Base-by-base conservation (phyloP, 768 basidiomycete genomes). In the Termitomyces sp. region DNA sequence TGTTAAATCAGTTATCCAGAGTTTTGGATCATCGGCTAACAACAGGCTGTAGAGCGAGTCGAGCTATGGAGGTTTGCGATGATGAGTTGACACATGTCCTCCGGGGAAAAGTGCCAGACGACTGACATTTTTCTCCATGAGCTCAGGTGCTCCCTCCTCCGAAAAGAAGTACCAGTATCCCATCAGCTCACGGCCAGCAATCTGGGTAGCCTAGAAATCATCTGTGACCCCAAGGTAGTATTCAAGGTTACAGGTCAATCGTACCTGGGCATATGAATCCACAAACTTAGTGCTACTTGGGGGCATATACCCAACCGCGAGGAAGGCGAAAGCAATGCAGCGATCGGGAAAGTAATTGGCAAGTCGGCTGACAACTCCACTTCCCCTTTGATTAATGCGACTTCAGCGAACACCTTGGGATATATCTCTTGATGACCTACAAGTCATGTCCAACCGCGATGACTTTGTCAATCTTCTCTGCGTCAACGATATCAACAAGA, bases 401-500 rank as follows among this genome's bases (percentile, higher is more conserved):
- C n/a, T n/a, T n/a, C n/a, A n/a, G n/a, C n/a, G n/a, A n/a, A n/a
- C n/a, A n/a, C n/a, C n/a, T n/a, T n/a, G n/a, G n/a, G n/a, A n/a
- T n/a, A n/a, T n/a, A n/a, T n/a, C n/a, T n/a, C n/a, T n/a, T n/a
- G n/a, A n/a, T n/a, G n/a, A 54, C 57, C 37, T 59, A 76, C 78
- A 76, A 79, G 58, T 81, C 80, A 57, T 82, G 80, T 4, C 76
- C 78, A 36, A 82, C 66, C 1, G 62, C 76, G 42, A 80, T 67
- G 9, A 65, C 71, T 45, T 68, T 68, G 5, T 67, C 58, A 27
- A 75, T 59, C 9, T 67, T 62, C 62, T 77, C 74, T 12, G 64
- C 57, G 54, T 80, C 74, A 24, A 81, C 66, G 42, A 81, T 69
- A 51, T 79, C 78, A 36, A 77, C 54, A 8, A 80, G 55, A 61